These are phyloP conservation scores for Hypoxylon cercidicola DNA, from an alignment of 495 filamentous ascomycete species.

Conservation along the genomic window DNA sequence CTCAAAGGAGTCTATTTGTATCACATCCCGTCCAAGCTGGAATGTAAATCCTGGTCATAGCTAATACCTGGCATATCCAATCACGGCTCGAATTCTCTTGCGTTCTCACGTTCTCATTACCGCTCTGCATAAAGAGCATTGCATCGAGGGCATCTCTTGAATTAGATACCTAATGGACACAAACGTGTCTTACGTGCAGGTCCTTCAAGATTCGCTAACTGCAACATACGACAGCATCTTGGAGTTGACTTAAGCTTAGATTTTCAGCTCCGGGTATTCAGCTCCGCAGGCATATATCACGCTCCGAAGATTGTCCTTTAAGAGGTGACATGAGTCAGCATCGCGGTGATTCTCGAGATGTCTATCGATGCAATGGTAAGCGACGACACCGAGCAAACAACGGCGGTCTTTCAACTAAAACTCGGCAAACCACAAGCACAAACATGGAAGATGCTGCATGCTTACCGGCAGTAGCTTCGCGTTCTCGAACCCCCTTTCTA, in stretches of 20 bases:
- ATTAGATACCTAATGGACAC: not conserved
- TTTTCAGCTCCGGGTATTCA: not conserved
- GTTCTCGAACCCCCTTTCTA: not conserved
- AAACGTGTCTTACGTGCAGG: not conserved
- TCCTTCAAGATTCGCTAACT: not conserved
- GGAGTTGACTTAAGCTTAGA: conserved; percentile 1
- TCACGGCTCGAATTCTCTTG: not conserved
- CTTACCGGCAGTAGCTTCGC: conserved; percentile 9
- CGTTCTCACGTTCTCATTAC: not conserved
- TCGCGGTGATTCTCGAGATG: not conserved
- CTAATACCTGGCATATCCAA: conserved; percentile 15
- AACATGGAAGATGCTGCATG: conserved; percentile 8
- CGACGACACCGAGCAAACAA: not conserved
- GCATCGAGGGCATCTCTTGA: conserved; percentile 2
- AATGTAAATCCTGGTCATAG: conserved; percentile 10
- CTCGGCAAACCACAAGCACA: not conserved
- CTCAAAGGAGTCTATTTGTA: too few species aligned
- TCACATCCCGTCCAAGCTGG: not conserved
- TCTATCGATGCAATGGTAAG: not conserved
- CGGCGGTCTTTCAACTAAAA: not conserved
- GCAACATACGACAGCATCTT: conserved; percentile 1
- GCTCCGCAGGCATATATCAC: not conserved
- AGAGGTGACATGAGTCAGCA: conserved; percentile 8
- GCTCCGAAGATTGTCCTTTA: not conserved
- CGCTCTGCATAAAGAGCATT: not conserved